A percentile compares a stretch with the other conserved stretches of the same genome.
These are phyloP conservation scores for Plantago elongata DNA, from an alignment of 257 asterid species.

Conservation along the genomic window DNA sequence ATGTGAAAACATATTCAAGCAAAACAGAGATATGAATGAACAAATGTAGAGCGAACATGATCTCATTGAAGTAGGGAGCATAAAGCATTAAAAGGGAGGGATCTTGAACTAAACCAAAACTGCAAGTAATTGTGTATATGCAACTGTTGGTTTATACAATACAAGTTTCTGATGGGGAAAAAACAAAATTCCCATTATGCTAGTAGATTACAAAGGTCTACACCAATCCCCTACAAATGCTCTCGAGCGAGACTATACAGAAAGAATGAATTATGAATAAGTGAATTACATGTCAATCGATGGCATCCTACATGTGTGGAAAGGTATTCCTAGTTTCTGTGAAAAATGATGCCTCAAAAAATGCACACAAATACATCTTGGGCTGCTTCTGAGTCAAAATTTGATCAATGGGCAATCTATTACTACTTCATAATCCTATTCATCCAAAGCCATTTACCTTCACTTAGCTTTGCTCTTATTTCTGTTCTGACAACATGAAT, in stretches of 20 bases:
- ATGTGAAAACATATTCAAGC: too few species aligned
- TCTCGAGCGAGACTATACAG: not conserved
- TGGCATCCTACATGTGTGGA: not conserved
- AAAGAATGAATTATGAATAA: not conserved
- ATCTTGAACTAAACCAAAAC: not conserved
- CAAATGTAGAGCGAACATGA: not conserved
- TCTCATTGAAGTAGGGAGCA: not conserved
- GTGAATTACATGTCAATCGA: slow-evolving; percentile 3
- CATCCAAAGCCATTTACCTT: slow-evolving; percentile 78
- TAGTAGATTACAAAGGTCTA: slow-evolving; percentile 12
- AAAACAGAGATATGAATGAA: too few species aligned
- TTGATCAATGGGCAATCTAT: slow-evolving; percentile 9
- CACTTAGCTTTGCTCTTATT: slow-evolving; percentile 47
- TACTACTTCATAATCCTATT: slow-evolving; percentile 21
- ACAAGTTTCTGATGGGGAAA: slow-evolving; percentile 9
- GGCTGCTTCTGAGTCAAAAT: slow-evolving; percentile 9
- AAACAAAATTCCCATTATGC: not conserved
- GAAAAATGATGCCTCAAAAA: slow-evolving; percentile 17
- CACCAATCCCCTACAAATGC: slow-evolving; percentile 9
- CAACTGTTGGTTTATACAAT: not conserved
- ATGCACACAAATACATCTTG: slow-evolving; percentile 19
- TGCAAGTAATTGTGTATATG: not conserved
- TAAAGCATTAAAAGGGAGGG: not conserved
- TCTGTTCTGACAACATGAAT: slow-evolving; percentile 58
- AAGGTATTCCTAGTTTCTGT: slow-evolving; percentile 9